Evolutionary conservation across 352 stramenopile genomes (phyloP), one percentile per base, ranked within the genome.

Genomic region (Globisporangium abappressorium): DNA sequence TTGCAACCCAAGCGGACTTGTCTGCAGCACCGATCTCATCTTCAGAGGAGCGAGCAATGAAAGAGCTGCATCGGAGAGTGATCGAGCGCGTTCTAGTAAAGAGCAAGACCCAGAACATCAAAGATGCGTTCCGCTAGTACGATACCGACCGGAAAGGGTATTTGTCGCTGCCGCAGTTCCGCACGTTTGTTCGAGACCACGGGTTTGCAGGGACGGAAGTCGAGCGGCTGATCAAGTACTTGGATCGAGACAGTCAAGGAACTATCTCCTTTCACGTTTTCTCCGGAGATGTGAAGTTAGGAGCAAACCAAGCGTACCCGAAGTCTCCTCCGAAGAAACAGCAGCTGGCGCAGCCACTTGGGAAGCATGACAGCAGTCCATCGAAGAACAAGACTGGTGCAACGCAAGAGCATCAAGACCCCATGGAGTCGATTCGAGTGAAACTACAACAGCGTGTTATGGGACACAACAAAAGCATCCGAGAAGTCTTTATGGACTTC

Each of bases 401-500:
- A 33, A 64, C n/a, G 36, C 54, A 65, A 38, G n/a, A 62, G 43
- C 7, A 51, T 7, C 66, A 75, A 24, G 75, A 79, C 33, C 78
- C 81, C 14, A 84, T 92, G 70, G 81, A 90, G 51, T 57, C 56
- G 12, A 86, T 92, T 33, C 79, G 84, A 22, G 70, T 66, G 0
- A 85, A 87, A 66, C 61, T 92, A 9, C 75, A 81, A 0, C 78
- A 92, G 61, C 78, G 84, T 51, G 80, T 90, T 6, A 89, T 92
- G 74, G 84, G 81, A 0, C 74, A 84, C n/a, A 87, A 71, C 72
- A 92, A 92, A 68, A 89, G 75, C 22, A 92, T 92, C 38, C 80
- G 84, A 33, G 81, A 92, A 61, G 72, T 92, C 6, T 90, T 90
- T 26, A 75, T 89, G 65, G 80, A 92, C 59, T 90, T 87, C 64